Evolutionary conservation across 2,329 filamentous ascomycete species (phyloP), one percentile per base, ranked within the genome.

Genomic region (Fusarium papillatum): DNA sequence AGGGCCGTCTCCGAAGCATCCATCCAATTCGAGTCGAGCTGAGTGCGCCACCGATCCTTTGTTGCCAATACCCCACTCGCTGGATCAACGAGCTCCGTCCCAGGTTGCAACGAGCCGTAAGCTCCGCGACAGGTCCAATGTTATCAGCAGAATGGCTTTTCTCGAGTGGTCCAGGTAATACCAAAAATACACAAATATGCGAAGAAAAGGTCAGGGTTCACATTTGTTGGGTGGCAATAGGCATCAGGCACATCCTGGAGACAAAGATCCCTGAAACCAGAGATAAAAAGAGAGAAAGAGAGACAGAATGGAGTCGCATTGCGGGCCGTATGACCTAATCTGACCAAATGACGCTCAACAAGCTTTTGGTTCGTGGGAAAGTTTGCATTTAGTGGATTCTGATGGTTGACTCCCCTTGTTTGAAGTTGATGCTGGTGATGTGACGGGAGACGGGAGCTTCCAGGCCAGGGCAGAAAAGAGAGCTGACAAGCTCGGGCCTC

Each of bases 341-440:
- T 31, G 70, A 73, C 62, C 73, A 70, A 70, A 70, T 63, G 63
- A 60, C 70, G 43, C 64, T 63, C 73, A 71, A 75, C 73, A 75
- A 75, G 73, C 73, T 75, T 75, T 75, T 62, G 62, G 73, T 70
- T 71, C 75, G 73, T 74, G 73, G 73, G 73, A 73, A 75, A 75
- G 73, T 55, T 74, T 63, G 73, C 60, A 64, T 67, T 64, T 53
- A 64, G 73, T 69, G 60, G 75, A 55, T 76, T 67, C 66, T 68
- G 66, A 75, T 71, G 61, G 43, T 64, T 53, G 62, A 53, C 46
- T 64, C 43, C 61, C 61, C 46, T 64, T 53, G 46, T 65, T 57
- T 73, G 64, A 39, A 57, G 62, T 50, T 71, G 55, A 48, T 71
- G 68, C 34, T 31, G 60, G 19, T 46, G 38, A 8, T 61, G 36